Base-by-base conservation (phyloP, 306 rosid species). In the Lathyrus tuberosus region DNA sequence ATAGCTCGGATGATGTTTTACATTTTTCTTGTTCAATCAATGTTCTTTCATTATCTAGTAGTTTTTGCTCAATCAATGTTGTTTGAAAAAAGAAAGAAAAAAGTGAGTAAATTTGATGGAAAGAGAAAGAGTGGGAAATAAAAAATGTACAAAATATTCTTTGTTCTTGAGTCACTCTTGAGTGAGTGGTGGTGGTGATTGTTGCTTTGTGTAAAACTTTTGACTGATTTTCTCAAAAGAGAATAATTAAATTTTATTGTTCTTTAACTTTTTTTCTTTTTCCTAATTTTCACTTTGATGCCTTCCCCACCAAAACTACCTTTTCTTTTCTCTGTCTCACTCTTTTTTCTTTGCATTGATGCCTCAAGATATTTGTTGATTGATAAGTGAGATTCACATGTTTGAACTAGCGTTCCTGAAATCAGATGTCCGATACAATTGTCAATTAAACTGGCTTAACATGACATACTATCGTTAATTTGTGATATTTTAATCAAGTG, bases 181-280 rank as follows among this genome's bases (percentile, higher is more conserved):
- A 79, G 76, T 69, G 69, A 62, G 47, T 61, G 73, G 61, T 61
- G 78, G 82, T 77, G 81, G 69, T 65, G 74, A 73, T 66, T 74
- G 52, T 67, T 47, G 62, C 67, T 62, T 80, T 62, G 76, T 74
- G 18, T 52, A 71, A 38, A 62, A 16, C 78, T 80, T 83, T 83
- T 80, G 81, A 78, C 81, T 75, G 14, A 62, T 62, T 69, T 78
- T 40, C 69, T 51, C 78, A 54, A 70, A 80, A 67, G 70, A 69
- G 75, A 57, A 66, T 74, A 56, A 59, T 76, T 71, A 80, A 77
- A 57, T 53, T 83, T 70, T 74, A 37, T 47, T 80, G 78, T 69
- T 73, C 52, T 73, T 42, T 17, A 76, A 61, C 28, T 72, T 73
- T 49, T 63, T 49, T 67, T 17, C n/a, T 33, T 68, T 70, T 63